These are phyloP conservation scores for Kitagawia praeruptora DNA, from an alignment of 129 eudicot genomes.

Conservation along the genomic window DNA sequence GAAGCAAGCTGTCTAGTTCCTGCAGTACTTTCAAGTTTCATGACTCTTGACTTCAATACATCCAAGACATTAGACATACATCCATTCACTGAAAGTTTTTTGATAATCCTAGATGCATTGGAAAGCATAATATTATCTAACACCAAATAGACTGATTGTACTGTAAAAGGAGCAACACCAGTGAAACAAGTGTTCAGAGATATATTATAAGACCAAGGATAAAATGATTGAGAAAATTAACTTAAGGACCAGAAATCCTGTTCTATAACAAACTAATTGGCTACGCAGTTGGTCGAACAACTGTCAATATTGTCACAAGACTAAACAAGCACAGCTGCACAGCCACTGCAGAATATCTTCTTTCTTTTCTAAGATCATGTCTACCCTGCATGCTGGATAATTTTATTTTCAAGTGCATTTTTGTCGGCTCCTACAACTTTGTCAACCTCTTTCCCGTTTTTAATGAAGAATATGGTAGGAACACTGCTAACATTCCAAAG, in stretches of 20 bases:
- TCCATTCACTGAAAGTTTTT: neutral
- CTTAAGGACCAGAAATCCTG: neutral
- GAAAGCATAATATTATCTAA: neutral
- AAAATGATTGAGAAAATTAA: neutral
- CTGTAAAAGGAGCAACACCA: neutral
- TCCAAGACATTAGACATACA: neutral
- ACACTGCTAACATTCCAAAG: constrained; percentile 56
- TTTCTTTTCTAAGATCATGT: neutral
- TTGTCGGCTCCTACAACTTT: constrained; percentile 60
- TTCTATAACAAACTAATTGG: neutral
- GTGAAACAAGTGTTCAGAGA: neutral
- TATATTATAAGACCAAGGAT: neutral
- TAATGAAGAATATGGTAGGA: constrained; percentile 52
- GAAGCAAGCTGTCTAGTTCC: neutral
- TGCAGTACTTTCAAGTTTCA: neutral
- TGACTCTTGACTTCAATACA: neutral
- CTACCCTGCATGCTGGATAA: constrained; percentile 42
- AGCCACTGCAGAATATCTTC: neutral
- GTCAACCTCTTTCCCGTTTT: constrained; percentile 63
- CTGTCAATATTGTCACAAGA: neutral
- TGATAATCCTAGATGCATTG: neutral
- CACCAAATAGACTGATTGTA: neutral
- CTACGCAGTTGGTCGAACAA: neutral
- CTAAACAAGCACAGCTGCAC: neutral
- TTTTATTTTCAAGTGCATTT: constrained; percentile 48